Base-by-base conservation (phyloP, 169 alveolate genomes). In the Babesia divergens region DNA sequence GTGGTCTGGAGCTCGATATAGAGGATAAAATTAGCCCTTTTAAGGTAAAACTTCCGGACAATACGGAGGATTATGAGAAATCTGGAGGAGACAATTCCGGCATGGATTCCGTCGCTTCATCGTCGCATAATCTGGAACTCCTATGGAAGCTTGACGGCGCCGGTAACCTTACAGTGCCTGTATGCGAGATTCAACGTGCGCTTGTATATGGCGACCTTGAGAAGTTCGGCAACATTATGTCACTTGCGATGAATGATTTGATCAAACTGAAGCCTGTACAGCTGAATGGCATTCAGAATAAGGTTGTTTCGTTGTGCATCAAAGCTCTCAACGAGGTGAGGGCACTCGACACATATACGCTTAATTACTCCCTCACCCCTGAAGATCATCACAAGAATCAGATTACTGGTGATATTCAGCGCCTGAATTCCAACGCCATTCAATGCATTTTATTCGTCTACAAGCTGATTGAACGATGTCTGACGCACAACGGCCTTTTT, bases 251-350 rank as follows among this genome's bases (percentile, higher is more conserved):
- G 67, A 70, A 69, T 35, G 71, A 80, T 6, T 29, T 80, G 44
- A 6, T 80, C 13, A 9, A 37, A 32, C 22, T 80, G 26, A 68
- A 69, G 60, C 88, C 88, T 14, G 50, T 80, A 37, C 81, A 80
- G 54, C 47, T 80, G 24, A 80, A 80, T 37, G 49, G 53, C 49
- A 49, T 80, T 11, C 79, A 70, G 51, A 80, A 80, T 68, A 49
- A 43, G 22, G 44, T 80, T 3, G 66, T 80, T 22, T 11, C 83
- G n/a, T 7, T 70, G 3, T 80, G 88, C 34, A 37, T 53, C 24
- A 32, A 68, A 16, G 47, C 50, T 11, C 47, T 70, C 28, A 68
- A 80, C 53, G 18, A 24, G 13, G 29, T 68, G 3, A n/a, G 76
- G 18, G 49, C 84, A 43, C 49, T 77, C 20, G 82, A 66, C 55